Evolutionary conservation across 306 rosid genomes (phyloP).

Genomic region (Pachyrhizus erosus): DNA sequence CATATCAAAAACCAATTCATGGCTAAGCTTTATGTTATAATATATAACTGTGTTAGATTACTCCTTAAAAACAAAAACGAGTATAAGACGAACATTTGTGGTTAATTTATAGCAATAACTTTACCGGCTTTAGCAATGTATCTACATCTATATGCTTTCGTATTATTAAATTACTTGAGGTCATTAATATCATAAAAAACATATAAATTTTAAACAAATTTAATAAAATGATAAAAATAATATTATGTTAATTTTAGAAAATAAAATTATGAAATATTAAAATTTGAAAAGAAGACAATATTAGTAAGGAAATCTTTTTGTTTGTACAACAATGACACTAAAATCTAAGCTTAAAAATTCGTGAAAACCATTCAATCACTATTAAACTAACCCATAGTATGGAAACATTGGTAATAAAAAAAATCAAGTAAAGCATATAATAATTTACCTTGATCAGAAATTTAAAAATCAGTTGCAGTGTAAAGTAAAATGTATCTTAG

Average conservation of each 20-base stretch:
- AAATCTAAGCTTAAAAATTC: no score
- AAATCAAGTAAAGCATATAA: not conserved
- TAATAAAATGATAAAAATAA: not conserved
- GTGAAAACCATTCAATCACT: no score
- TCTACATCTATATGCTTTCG: no score
- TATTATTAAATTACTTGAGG: no score
- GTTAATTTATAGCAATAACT: not conserved
- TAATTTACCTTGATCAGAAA: not conserved
- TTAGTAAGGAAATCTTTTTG: not conserved
- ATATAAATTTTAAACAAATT: no score
- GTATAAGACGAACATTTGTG: not conserved
- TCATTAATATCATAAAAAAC: not conserved
- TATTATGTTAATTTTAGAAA: no score
- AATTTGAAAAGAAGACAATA: not conserved
- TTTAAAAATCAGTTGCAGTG: not conserved
- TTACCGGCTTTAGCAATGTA: no score
- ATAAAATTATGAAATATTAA: not conserved
- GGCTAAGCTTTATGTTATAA: not conserved
- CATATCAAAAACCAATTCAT: not conserved
- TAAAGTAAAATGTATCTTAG: not conserved
- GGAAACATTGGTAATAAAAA: not conserved
- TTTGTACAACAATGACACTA: no score
- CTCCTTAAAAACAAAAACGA: not conserved
- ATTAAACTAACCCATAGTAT: no score
- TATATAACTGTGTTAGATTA: not conserved